Evolutionary conservation across 139 green algal species (phyloP), one percentile per base, ranked within the genome.

Genomic region (Microglena sp.): DNA sequence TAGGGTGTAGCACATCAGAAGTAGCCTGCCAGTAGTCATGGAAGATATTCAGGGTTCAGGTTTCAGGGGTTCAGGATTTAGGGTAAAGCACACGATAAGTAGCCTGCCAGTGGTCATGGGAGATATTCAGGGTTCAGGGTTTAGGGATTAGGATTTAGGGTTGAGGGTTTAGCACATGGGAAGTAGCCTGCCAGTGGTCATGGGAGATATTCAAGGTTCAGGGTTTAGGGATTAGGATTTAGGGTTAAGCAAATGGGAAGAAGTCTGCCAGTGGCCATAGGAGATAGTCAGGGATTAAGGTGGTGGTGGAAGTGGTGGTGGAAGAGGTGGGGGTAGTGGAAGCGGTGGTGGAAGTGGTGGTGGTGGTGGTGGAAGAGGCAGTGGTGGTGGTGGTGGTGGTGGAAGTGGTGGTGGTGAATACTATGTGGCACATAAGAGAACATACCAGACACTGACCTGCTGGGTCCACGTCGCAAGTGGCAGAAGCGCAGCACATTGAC

Each of bases 401-500:
- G 18, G 15, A 50, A 50, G 40, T 24, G 40, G 18, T 11, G 18
- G 40, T 18, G 40, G 40, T 18, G 18, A 18, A n/a, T n/a, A n/a
- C n/a, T n/a, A n/a, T 18, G 15, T 11, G 15, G 15, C 40, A 50
- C 11, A 50, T 18, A 50, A 50, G 40, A 11, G 40, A 50, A 50
- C 40, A 50, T 24, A 18, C 40, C 15, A 50, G 40, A 50, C 15
- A 50, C 40, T 18, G 40, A 18, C 18, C 11, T 50, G 15, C 40
- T 11, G 40, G 6, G 18, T 28, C 46, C 62, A n/a, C 15, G 22
- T 21, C 66, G 2, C 40, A 66, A 32, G 3, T 66, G 29, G 29
- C 55, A 71, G 66, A 66, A 71, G 15, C 86, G 82, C 62, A 98
- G 77, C 33, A 96, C 85, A 69, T 97, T 98, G 65, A 98, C 71